Evolutionary conservation across 768 basidiomycete genomes (phyloP), one percentile per base, ranked within the genome.

Genomic region (Agaricus subrufescens): DNA sequence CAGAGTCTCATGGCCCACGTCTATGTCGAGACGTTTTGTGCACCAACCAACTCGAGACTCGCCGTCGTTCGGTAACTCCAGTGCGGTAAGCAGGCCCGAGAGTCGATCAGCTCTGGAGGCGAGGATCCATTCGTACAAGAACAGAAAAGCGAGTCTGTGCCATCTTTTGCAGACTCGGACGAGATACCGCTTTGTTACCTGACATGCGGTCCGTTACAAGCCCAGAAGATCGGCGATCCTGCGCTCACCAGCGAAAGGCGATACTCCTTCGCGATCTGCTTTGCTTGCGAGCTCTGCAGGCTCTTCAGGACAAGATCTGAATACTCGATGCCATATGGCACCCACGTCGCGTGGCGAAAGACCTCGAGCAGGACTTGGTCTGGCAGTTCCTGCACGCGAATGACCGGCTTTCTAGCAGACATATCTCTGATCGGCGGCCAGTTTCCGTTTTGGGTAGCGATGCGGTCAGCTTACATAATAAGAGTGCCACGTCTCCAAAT

Each of bases 351-450:
- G 27, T 60, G 50, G 27, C 62, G 63, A 19, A 71, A 51, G 19
- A 71, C 66, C 1, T 58, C 49, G 3, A 58, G 40, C 65, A 69
- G 67, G 19, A 71, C 38, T 52, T 73, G 70, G 26, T 65, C 57
- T 8, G 72, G 70, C 10, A 73, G 50, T 47, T 14, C 62, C 57
- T 12, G 63, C 39, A 39, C 19, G 31, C 15, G 48, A n/a, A 3
- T 14, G 45, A 40, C 40, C 51, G 56, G 37, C 40, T 61, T 46
- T 55, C 62, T 63, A 15, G 64, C 61, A 52, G 65, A 63, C 65
- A 65, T 65, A 42, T 44, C 26, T 40, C 31, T 29, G 39, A 5
- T 26, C n/a, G 31, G 11, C 8, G 34, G 34, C 8, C 11, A 6
- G 34, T 34, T 34, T 34, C 34, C 34, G 7, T 34, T 34, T 34